Conservation (phyloP, 1,284 basidiomycete genomes). For the Trichosporon faecale region DNA sequence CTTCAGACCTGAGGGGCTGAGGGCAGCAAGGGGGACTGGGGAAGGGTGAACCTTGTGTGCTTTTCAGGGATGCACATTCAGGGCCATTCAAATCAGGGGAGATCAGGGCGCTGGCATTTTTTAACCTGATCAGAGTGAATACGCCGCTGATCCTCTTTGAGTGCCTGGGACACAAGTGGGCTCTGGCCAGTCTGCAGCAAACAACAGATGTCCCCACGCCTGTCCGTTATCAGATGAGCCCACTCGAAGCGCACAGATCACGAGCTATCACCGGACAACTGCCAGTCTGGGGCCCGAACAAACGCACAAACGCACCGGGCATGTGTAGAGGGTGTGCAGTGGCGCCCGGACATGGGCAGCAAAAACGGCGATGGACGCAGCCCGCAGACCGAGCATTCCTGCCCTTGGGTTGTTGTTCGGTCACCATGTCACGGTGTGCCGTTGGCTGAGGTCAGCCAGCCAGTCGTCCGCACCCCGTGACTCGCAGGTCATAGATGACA, state of each 20-base stretch:
- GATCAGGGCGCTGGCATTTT: not conserved
- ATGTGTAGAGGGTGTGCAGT: too few species aligned
- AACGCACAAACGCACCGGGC: too few species aligned
- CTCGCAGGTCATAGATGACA: not conserved
- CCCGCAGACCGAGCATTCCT: not conserved
- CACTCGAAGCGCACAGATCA: not conserved
- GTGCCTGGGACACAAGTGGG: not conserved
- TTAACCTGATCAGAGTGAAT: conserved; percentile 5
- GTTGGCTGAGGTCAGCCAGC: not conserved
- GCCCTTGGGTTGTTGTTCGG: not conserved
- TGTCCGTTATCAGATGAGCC: not conserved
- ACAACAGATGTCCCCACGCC: not conserved
- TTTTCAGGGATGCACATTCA: not conserved
- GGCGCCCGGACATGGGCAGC: too few species aligned
- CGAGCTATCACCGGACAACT: not conserved
- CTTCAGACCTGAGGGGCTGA: not conserved
- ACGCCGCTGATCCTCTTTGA: conserved; percentile 4
- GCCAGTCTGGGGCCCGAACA: too few species aligned
- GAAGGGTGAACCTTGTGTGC: not conserved
- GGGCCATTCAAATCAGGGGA: not conserved
- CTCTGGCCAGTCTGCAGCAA: not conserved
- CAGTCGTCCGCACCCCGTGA: not conserved
- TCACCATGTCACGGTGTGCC: not conserved
- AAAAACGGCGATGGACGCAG: not conserved
- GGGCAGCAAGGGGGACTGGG: not conserved